These are phyloP conservation scores for Forsythia viridissima DNA, from an alignment of 257 asterid genomes.

Conservation along the genomic window DNA sequence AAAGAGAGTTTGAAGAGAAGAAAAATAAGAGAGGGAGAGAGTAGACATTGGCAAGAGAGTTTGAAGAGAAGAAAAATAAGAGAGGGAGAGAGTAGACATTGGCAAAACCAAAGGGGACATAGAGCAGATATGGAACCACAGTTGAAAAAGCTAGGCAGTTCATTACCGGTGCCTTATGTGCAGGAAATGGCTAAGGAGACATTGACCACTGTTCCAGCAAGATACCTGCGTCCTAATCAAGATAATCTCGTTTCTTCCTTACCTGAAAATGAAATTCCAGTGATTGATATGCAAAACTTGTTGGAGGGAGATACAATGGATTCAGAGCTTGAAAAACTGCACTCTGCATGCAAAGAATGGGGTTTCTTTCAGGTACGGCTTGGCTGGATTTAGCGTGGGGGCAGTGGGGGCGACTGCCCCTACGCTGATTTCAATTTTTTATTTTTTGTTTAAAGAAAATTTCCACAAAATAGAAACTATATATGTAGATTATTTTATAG, in stretches of 20 bases:
- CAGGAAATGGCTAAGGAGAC: slow-evolving; percentile 54
- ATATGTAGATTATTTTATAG: no score
- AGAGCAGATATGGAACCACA: slow-evolving; percentile 23
- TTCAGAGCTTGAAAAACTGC: slow-evolving; percentile 48
- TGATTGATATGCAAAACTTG: slow-evolving; percentile 43
- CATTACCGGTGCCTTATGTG: slow-evolving; percentile 53
- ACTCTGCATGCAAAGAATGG: slow-evolving; percentile 54
- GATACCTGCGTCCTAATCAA: slow-evolving; percentile 44
- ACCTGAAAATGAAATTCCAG: slow-evolving; percentile 45
- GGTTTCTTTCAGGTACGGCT: slow-evolving; percentile 60
- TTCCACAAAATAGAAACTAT: no score
- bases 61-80: no score
- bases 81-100: neutral
- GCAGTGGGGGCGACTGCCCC: no score
- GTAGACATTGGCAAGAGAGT: no score
- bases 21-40: no score
- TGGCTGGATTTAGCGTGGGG: no score
- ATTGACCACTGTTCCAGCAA: slow-evolving; percentile 34
- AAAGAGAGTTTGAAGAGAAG: no score
- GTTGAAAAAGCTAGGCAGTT: slow-evolving; percentile 29
- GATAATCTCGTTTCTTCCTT: slow-evolving; percentile 24
- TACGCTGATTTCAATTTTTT: no score
- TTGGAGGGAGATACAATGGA: neutral
- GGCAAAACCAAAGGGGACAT: neutral
- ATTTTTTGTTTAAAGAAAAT: no score